Conservation (phyloP, 139 green algal species). For the Chlorella sp. region DNA sequence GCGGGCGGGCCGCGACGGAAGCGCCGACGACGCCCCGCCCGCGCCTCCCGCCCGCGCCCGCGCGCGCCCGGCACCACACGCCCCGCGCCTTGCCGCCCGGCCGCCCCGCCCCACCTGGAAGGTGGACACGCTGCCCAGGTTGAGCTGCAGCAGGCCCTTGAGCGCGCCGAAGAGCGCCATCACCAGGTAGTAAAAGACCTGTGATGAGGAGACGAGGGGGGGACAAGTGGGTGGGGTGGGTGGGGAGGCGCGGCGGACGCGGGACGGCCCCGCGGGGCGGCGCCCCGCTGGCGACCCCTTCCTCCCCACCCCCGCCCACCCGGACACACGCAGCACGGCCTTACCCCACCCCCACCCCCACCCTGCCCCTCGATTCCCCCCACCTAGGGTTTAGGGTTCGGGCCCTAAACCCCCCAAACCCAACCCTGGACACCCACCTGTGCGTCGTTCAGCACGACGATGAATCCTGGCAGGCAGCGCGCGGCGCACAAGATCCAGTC, state of each 20-base stretch:
- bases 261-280: not conserved
- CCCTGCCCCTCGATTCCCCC: not conserved
- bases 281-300: too few relatives aligned
- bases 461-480: conserved; percentile 36
- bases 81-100: too few relatives aligned
- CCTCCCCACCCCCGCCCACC: not conserved
- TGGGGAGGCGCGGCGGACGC: not conserved
- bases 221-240: too few relatives aligned
- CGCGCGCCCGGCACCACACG: too few relatives aligned
- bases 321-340: not conserved
- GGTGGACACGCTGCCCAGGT: conserved; percentile 40
- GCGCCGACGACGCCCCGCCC: too few relatives aligned
- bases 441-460: conserved; percentile 43
- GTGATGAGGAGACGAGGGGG: too few relatives aligned
- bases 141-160: conserved; percentile 54
- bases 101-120: conserved; percentile 37
- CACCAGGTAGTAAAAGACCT: conserved; percentile 48
- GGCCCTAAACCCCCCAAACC: too few relatives aligned
- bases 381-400: too few relatives aligned
- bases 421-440: conserved; percentile 26
- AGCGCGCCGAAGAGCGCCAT: conserved; percentile 37
- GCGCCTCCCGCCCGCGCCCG: too few relatives aligned
- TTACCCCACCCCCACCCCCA: not conserved
- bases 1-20: too few relatives aligned
- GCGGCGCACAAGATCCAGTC: conserved; percentile 43